Evolutionary conservation across 2,329 filamentous ascomycete species (phyloP), one percentile per base, ranked within the genome.

Genomic region (Cladosporium halotolerans): DNA sequence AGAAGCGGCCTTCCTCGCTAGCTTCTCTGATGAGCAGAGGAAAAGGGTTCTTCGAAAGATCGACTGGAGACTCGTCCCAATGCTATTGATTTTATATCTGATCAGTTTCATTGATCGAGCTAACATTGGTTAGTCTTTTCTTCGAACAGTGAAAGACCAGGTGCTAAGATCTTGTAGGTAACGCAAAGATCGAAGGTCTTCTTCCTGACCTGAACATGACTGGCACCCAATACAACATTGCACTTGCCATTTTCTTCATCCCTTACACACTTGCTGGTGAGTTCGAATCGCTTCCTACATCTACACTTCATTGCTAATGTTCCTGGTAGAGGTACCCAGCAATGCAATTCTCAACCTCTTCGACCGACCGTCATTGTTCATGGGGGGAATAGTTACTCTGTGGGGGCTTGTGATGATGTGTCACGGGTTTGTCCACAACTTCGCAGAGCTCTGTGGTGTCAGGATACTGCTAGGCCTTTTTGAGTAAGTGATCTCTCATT

Each of bases 351-450:
- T 76, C 55, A 75, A 75, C 58, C 63, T 63, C 32, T 63, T 77
- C 49, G 73, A 76, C 6, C 80, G 72, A 2, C 64, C 62, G 42
- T 60, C 66, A 10, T 67, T 67, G 63, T 54, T 70, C 59, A 72
- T 78, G 34, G 62, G 68, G 1, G 45, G 53, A 19, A 62, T 70
- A 32, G 67, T 64, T 5, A 39, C 68, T 8, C 60, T 57, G 2
- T 70, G 64, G 57, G 66, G 67, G 2, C 58, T 69, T 36, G 62
- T 67, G 2, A 59, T 64, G 9, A 67, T 61, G 3, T 52, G 67
- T n/a, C 64, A 65, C 39, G 80, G 79, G 16, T 61, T 78, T 9
- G 76, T 82, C n/a, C 61, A 71, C 11, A 76, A 70, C 61, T 79
- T 74, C 48, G 60, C 63, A 6, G 54, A 59, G 2, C 44, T 54